phyloP scores from a whole-genome alignment of 176 grass and related monocot genomes.

The Oryza australiensis region DNA sequence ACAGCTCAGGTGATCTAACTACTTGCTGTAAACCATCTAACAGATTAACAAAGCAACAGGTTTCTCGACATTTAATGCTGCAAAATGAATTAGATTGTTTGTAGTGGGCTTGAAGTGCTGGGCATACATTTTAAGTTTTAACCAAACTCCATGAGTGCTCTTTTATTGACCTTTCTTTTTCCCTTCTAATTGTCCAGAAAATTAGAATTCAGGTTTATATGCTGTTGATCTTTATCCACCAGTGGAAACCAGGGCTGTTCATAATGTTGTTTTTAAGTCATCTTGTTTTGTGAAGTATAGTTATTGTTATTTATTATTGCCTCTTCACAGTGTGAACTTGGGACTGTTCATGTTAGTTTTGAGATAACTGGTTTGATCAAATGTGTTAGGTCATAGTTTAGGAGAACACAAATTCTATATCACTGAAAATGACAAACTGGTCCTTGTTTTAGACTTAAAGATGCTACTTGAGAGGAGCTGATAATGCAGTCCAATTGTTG shows the following conservation, averaged over 20 bases:
- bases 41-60: background rate
- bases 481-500: background rate
- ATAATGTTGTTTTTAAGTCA: background rate
- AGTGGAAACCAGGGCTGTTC: background rate
- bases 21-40: background rate
- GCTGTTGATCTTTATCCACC: background rate
- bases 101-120: background rate
- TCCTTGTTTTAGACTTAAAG: background rate
- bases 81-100: background rate
- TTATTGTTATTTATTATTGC: background rate
- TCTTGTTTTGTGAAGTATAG: background rate
- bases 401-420: background rate
- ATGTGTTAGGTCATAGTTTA: background rate
- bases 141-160: background rate
- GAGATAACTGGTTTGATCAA: background rate
- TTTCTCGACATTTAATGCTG: background rate
- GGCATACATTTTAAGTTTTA: background rate
- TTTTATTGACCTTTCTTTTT: background rate
- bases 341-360: background rate
- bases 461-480: background rate
- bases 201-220: background rate
- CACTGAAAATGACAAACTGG: background rate
- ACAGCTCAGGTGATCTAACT: background rate
- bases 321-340: background rate
- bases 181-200: background rate